A percentile compares a stretch with the other conserved stretches of the same genome.
phyloP scores from a whole-genome alignment of 176 grass and related monocot genomes.

The Miscanthus lutarioriparius region DNA sequence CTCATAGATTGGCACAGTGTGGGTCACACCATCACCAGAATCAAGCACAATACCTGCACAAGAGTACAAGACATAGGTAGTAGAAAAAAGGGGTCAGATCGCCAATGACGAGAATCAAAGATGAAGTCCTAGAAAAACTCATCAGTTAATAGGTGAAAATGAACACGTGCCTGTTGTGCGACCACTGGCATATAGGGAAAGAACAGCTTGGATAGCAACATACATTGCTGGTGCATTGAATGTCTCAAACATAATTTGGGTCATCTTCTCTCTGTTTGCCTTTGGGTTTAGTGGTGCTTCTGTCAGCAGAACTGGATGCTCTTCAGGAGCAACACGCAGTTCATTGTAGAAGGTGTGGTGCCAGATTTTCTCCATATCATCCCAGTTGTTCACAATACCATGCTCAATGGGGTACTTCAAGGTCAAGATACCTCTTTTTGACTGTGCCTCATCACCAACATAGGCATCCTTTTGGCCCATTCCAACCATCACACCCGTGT shows the following conservation, averaged over 20 bases:
- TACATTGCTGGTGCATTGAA: not conserved
- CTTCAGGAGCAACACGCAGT: not conserved
- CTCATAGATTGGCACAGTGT: constrained; percentile 54
- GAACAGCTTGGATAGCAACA: not conserved
- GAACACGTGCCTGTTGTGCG: constrained; percentile 35
- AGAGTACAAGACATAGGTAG: constrained; percentile 3
- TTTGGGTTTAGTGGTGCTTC: not conserved
- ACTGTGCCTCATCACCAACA: not conserved
- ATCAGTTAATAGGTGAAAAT: constrained; percentile 16
- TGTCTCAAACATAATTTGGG: not conserved
- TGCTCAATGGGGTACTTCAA: not conserved
- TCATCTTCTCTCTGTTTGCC: constrained; percentile 3
- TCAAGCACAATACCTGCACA: constrained; percentile 55
- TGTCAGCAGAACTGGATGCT: not conserved
- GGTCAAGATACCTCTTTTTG: constrained; percentile 3
- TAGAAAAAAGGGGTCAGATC: not conserved
- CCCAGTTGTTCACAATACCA: not conserved
- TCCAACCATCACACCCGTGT: not conserved
- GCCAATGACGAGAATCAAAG: not conserved
- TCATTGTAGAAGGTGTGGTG: not conserved
- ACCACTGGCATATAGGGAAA: constrained; percentile 23
- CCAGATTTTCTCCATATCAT: constrained; percentile 2
- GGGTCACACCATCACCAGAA: constrained; percentile 53
- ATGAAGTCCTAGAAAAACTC: not conserved
- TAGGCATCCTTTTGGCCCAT: not conserved